phyloP scores from a whole-genome alignment of 768 basidiomycete genomes.

The Xerocomellus chrysenteron region DNA sequence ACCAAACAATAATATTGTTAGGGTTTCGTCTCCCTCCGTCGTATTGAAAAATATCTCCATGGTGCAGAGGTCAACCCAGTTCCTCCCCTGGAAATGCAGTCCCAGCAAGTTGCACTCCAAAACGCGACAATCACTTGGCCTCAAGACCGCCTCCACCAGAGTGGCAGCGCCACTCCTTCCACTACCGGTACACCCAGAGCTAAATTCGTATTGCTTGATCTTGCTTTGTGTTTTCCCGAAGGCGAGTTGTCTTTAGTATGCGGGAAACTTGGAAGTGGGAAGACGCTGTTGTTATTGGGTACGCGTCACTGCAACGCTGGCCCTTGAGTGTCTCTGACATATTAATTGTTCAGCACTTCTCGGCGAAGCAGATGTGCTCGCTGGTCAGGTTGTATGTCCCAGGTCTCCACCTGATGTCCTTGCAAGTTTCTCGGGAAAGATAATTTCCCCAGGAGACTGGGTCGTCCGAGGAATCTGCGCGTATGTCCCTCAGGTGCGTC shows the following conservation, averaged over 20 bases:
- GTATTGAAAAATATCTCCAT: conserved; percentile 87
- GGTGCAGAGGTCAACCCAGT: conserved; percentile 69
- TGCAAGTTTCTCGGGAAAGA: conserved; percentile 51
- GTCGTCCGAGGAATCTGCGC: conserved; percentile 75
- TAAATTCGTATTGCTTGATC: conserved; percentile 79
- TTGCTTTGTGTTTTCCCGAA: conserved; percentile 73
- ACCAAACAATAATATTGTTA: conserved; percentile 22
- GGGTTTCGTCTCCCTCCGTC: conserved; percentile 81
- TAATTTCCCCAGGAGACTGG: conserved; percentile 62
- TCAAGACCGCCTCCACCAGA: conserved; percentile 55
- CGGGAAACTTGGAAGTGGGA: conserved; percentile 88
- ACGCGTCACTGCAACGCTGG: neutral
- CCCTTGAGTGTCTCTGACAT: conserved; percentile 7
- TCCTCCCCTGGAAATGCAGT: conserved; percentile 53
- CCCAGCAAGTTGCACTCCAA: conserved; percentile 68
- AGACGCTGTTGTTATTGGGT: conserved; percentile 80
- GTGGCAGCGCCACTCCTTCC: conserved; percentile 50
- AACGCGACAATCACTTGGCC: conserved; percentile 93
- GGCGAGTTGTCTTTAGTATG: conserved; percentile 83
- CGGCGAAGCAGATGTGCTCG: conserved; percentile 55
- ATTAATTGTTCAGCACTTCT: conserved; percentile 54
- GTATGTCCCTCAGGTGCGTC: conserved; percentile 75
- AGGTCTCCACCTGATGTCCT: conserved; percentile 81
- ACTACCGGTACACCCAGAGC: conserved; percentile 68
- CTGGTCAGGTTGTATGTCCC: conserved; percentile 81